A percentile compares a stretch with the other conserved stretches of the same genome.
These are phyloP conservation scores for Eucalyptus sideroxylon DNA, from an alignment of 345 rosid species.

Conservation along the genomic window DNA sequence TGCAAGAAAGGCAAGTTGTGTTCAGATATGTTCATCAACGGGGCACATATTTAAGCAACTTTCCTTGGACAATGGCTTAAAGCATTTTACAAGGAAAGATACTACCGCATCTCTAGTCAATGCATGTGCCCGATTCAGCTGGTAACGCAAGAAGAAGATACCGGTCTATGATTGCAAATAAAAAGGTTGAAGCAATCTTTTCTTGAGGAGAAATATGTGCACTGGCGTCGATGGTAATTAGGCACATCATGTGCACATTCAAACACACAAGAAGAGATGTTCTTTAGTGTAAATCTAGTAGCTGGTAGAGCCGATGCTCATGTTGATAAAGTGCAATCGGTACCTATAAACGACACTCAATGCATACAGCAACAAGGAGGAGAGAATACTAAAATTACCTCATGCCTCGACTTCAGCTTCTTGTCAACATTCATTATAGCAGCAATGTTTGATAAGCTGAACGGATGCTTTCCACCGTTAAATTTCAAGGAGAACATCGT, in stretches of 20 bases:
- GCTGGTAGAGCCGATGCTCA: background rate
- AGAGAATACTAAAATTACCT: slow-evolving; percentile 32
- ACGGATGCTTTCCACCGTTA: slow-evolving; percentile 50
- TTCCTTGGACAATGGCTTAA: background rate
- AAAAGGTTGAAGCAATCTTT: background rate
- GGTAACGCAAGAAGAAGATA: background rate
- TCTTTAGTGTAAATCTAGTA: background rate
- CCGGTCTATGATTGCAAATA: background rate
- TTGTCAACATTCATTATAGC: slow-evolving; percentile 54
- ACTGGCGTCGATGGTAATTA: background rate
- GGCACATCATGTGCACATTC: background rate
- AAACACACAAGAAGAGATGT: background rate
- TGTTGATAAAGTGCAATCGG: background rate
- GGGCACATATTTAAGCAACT: background rate
- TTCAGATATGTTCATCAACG: background rate
- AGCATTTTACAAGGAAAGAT: background rate
- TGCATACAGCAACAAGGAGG: background rate
- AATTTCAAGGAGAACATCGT: slow-evolving; percentile 83
- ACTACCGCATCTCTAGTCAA: background rate
- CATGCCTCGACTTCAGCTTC: slow-evolving; percentile 82
- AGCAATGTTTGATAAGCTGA: slow-evolving; percentile 75
- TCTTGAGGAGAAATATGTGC: background rate
- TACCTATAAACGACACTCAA: background rate
- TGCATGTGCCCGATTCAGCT: background rate
- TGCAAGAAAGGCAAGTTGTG: slow-evolving; percentile 6